A percentile compares a stretch with the other conserved stretches of the same genome.
These are phyloP conservation scores for Dipteronia dyeriana DNA, from an alignment of 345 rosid genomes.

Conservation along the genomic window DNA sequence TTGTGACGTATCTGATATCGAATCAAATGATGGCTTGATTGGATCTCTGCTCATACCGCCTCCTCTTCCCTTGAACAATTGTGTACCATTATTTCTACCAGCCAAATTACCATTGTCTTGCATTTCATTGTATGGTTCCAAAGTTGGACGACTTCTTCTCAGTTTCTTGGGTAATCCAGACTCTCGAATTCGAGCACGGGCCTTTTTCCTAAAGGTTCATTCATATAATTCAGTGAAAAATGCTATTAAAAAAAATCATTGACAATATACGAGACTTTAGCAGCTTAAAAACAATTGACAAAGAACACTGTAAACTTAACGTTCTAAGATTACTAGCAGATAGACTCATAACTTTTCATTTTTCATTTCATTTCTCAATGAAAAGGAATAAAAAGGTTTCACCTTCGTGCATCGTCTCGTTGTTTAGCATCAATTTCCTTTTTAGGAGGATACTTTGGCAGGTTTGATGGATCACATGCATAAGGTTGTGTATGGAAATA, in stretches of 20 bases:
- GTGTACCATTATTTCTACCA: conserved; percentile 20
- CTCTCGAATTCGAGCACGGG: conserved; percentile 43
- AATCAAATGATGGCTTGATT: conserved; percentile 30
- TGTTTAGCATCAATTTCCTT: conserved; percentile 77
- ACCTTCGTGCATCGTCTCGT: conserved; percentile 68
- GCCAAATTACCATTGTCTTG: conserved; percentile 26
- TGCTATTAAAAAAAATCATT: no score
- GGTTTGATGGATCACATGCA: conserved; percentile 67
- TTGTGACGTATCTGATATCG: conserved; percentile 34
- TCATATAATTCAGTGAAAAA: not conserved
- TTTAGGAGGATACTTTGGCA: conserved; percentile 77
- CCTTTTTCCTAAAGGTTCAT: conserved; percentile 49
- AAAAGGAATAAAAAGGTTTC: conserved; percentile 1
- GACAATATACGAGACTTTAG: not conserved
- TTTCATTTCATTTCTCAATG: not conserved
- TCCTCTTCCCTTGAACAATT: conserved; percentile 21
- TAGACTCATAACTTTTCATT: not conserved
- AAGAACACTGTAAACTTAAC: not conserved
- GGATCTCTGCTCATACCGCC: conserved; percentile 13
- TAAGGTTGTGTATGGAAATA: conserved; percentile 61
- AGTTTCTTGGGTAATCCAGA: conserved; percentile 45
- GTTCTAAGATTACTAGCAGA: not conserved
- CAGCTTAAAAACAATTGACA: not conserved
- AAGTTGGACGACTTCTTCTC: conserved; percentile 39
- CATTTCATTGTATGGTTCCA: conserved; percentile 38